Conservation (phyloP, 345 rosid genomes). For the Salix dunnii region DNA sequence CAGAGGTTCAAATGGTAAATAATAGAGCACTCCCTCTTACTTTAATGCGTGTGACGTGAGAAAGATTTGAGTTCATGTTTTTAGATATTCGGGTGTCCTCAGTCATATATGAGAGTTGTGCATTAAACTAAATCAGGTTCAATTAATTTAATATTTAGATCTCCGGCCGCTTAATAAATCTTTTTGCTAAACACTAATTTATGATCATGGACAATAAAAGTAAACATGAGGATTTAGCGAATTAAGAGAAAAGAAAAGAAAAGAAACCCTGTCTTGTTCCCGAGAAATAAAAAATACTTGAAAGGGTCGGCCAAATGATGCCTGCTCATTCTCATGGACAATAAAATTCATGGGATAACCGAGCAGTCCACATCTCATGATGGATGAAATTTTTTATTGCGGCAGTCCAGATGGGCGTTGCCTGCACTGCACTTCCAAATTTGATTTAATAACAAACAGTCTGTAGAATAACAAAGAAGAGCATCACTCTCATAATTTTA, state of each 20-base stretch:
- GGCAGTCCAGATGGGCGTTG: background rate
- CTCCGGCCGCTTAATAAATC: background rate
- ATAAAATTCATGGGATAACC: background rate
- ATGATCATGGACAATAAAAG: background rate
- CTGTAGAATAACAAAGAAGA: background rate
- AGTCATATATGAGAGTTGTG: background rate
- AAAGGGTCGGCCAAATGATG: no score
- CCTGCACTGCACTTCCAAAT: background rate
- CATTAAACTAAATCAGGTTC: background rate
- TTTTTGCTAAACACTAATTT: background rate
- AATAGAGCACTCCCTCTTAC: background rate
- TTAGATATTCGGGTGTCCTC: background rate
- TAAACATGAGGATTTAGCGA: no score
- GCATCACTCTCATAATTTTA: background rate
- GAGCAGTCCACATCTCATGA: background rate
- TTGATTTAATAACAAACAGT: background rate
- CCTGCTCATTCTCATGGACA: background rate
- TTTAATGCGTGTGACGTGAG: background rate
- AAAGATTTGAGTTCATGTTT: background rate
- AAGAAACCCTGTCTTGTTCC: no score
- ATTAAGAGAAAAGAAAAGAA: no score
- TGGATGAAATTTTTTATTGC: background rate
- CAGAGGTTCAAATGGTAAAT: conserved; percentile 22
- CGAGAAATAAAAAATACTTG: background rate
- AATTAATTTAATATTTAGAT: no score